phyloP scores from a whole-genome alignment of 139 green algal genomes.

The Tetraselmis striata region DNA sequence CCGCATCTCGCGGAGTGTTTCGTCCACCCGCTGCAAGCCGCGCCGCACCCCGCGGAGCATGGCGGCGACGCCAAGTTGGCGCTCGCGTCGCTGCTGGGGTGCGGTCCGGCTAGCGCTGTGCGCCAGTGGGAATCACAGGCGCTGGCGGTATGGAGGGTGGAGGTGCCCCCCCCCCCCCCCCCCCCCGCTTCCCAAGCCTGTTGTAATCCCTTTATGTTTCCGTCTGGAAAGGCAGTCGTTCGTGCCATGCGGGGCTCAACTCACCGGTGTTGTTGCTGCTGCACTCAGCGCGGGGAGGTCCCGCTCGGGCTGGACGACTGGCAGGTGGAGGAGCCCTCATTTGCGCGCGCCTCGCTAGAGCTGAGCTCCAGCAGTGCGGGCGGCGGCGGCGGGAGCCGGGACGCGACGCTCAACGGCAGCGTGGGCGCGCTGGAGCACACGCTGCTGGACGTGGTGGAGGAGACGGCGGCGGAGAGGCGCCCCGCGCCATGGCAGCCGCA shows the following conservation, averaged over 20 bases:
- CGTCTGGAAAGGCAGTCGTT: no score
- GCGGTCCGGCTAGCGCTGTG: not conserved
- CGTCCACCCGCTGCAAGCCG: not conserved
- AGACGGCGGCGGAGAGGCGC: not conserved
- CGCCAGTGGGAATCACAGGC: not conserved
- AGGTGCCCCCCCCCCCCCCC: no score
- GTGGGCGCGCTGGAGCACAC: not conserved
- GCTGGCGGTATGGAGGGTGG: not conserved
- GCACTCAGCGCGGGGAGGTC: no score
- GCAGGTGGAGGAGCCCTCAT: not conserved
- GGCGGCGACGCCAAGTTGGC: not conserved
- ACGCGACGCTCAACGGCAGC: not conserved
- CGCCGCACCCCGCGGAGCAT: not conserved
- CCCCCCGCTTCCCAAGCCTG: no score
- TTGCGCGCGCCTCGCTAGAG: not conserved
- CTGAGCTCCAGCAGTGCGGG: not conserved
- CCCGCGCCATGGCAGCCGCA: no score
- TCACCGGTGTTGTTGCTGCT: no score
- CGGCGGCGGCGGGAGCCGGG: not conserved
- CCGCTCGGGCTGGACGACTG: not conserved
- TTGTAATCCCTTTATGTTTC: no score
- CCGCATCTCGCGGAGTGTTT: not conserved
- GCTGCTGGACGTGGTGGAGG: not conserved
- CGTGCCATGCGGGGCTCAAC: no score
- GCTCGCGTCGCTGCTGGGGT: not conserved